These are phyloP conservation scores for Fraxinus anomala DNA, from an alignment of 257 asterid species.

Conservation along the genomic window DNA sequence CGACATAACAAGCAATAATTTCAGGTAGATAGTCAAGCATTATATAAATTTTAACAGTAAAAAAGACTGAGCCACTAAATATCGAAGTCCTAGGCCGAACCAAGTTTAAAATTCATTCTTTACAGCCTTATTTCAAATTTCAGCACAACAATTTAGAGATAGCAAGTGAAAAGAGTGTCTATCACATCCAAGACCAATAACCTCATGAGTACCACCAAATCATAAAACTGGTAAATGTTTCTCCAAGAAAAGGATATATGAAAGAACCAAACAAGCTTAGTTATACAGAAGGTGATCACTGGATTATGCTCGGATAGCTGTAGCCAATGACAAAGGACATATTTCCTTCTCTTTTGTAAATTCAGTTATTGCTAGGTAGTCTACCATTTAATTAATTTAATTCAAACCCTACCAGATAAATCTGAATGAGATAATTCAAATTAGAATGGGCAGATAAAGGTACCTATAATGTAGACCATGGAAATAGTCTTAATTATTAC, in stretches of 20 bases:
- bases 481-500: neutral
- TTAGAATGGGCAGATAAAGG: neutral
- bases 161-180: neutral
- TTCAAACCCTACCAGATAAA: neutral
- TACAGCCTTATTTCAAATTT: neutral
- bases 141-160: neutral
- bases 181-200: neutral
- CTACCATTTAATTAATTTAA: neutral
- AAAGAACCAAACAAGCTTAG: neutral
- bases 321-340: neutral
- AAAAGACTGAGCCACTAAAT: neutral
- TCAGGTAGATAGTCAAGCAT: neutral
- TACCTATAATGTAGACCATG: neutral
- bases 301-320: neutral
- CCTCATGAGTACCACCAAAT: neutral
- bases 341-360: neutral
- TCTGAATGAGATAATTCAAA: neutral
- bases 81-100: conserved; percentile 1
- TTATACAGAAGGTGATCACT: neutral
- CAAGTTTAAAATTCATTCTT: neutral
- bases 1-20: neutral
- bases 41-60: neutral
- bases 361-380: neutral
- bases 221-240: conserved; percentile 3
- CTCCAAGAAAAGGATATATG: neutral